Evolutionary conservation across 2,329 filamentous ascomycete genomes (phyloP).

Genomic region (Chaetomium strumarium): DNA sequence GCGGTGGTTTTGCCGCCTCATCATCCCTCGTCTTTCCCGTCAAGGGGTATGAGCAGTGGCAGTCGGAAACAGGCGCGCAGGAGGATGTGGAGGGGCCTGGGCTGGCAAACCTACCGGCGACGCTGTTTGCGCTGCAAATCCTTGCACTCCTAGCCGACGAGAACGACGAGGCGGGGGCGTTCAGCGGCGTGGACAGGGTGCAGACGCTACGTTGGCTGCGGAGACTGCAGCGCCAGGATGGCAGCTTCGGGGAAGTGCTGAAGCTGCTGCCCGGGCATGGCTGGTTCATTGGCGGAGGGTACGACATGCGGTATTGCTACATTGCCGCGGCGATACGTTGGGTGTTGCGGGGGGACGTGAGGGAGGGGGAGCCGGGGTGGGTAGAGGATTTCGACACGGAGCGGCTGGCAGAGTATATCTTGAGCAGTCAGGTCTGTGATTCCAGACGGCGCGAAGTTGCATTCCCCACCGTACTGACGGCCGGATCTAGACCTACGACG

Average conservation of each 20-base stretch:
- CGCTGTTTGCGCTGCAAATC: slow-evolving; percentile 77
- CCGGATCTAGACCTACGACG: slow-evolving; percentile 67
- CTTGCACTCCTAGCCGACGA: slow-evolving; percentile 50
- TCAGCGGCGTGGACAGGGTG: slow-evolving; percentile 59
- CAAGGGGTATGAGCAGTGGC: slow-evolving; percentile 25
- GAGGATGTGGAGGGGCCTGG: slow-evolving; percentile 33
- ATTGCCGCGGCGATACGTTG: slow-evolving; percentile 76
- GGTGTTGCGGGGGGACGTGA: slow-evolving; percentile 63
- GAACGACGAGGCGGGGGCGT: slow-evolving; percentile 36
- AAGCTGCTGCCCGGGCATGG: slow-evolving; percentile 36
- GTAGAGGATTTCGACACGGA: slow-evolving; percentile 71
- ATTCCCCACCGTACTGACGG: no score
- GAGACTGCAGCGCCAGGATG: slow-evolving; percentile 71
- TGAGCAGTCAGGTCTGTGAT: slow-evolving; percentile 47
- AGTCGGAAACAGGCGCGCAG: slow-evolving; percentile 35
- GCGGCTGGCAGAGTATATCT: slow-evolving; percentile 63
- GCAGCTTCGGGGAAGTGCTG: slow-evolving; percentile 84
- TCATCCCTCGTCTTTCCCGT: slow-evolving; percentile 56
- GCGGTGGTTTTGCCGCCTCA: slow-evolving; percentile 84
- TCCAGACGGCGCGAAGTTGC: no score
- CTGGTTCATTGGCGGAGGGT: slow-evolving; percentile 64
- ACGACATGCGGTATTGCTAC: slow-evolving; percentile 84
- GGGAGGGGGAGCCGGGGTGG: slow-evolving; percentile 44
- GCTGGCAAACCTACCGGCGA: slow-evolving; percentile 73
- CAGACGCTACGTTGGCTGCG: slow-evolving; percentile 69